Base-by-base conservation (phyloP, 768 basidiomycete species). In the Suillus discolor region DNA sequence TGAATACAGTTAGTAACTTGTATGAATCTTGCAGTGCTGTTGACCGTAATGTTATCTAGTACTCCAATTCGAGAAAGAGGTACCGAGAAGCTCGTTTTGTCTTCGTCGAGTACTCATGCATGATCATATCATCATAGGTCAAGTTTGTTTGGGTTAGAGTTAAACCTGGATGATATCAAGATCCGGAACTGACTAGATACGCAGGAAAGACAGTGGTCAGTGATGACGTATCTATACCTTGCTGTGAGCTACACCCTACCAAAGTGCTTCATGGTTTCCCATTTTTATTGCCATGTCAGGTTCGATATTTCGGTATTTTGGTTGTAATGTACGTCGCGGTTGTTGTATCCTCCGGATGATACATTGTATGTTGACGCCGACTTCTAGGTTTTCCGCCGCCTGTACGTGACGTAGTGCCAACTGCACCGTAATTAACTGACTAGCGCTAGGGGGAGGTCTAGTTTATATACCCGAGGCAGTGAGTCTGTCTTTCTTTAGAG, bases 21-120 rank as follows among this genome's bases (percentile, higher is more conserved):
- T 41, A 42, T 28, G 18, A 42, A 13, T 18, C 6, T 42, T 60
- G 59, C 4, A 20, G 6, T 42, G 11, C 12, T 0, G 41, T 25
- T 31, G 59, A 60, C 1, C 28, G 9, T 42, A 1, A 39, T 18
- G 28, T 13, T 8, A 20, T 31, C 28, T 13, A 60, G 59, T 60
- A 6, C 39, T 60, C 20, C 42, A 42, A 12, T n/a, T 60, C 6
- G 59, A 60, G 18, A 60, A 60, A 42, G 59, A 60, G 59, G 59
- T 60, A 42, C 28, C 20, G 28, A 4, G 25, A 16, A 31, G 25
- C 18, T 28, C 6, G 1, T 20, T 28, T 13, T 28, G 6, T 42
- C 16, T 13, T 44, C 12, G 59, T 42, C 41, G 12, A 60, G 25
- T 13, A 41, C 59, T 60, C 59, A 60, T 20, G 6, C 59, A 60